Evolutionary conservation across 1,284 basidiomycete genomes (phyloP).

Genomic region (Coniophora puteana): DNA sequence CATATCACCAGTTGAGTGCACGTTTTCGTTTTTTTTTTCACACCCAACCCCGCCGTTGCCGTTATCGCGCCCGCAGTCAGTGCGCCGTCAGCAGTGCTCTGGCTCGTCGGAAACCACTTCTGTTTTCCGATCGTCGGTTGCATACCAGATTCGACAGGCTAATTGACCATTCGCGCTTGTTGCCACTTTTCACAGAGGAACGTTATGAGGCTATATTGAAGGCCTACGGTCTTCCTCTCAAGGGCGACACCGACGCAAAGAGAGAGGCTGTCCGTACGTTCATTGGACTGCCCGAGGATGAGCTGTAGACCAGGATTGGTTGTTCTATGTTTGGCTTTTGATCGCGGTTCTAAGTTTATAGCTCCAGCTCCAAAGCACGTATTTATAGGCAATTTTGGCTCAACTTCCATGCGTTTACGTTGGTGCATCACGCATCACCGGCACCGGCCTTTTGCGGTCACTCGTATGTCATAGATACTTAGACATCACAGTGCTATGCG

Average conservation of each 20-base stretch:
- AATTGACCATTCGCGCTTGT: neutral
- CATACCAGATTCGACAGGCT: too few relatives aligned
- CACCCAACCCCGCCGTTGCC: neutral
- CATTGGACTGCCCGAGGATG: slow-evolving; percentile 17
- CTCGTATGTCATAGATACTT: too few relatives aligned
- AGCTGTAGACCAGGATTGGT: slow-evolving; percentile 8
- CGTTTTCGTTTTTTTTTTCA: neutral
- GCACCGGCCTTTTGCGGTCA: too few relatives aligned
- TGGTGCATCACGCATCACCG: too few relatives aligned
- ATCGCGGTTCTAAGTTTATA: too few relatives aligned
- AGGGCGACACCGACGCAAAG: slow-evolving; percentile 20
- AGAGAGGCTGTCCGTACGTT: slow-evolving; percentile 16
- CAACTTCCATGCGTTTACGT: too few relatives aligned
- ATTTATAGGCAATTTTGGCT: too few relatives aligned
- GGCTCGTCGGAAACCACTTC: neutral
- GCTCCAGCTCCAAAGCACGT: too few relatives aligned
- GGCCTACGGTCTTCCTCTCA: slow-evolving; percentile 13
- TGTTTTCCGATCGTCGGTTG: neutral
- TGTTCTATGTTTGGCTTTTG: too few relatives aligned
- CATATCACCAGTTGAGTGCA: slow-evolving; percentile 21
- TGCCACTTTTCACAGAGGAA: slow-evolving; percentile 13
- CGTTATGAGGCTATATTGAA: slow-evolving; percentile 20
- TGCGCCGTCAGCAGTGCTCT: too few relatives aligned
- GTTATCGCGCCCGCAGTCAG: too few relatives aligned
- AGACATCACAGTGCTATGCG: too few relatives aligned